Evolutionary conservation across 1,284 basidiomycete species (phyloP).

Genomic region (Cutaneotrichosporon arboriforme): DNA sequence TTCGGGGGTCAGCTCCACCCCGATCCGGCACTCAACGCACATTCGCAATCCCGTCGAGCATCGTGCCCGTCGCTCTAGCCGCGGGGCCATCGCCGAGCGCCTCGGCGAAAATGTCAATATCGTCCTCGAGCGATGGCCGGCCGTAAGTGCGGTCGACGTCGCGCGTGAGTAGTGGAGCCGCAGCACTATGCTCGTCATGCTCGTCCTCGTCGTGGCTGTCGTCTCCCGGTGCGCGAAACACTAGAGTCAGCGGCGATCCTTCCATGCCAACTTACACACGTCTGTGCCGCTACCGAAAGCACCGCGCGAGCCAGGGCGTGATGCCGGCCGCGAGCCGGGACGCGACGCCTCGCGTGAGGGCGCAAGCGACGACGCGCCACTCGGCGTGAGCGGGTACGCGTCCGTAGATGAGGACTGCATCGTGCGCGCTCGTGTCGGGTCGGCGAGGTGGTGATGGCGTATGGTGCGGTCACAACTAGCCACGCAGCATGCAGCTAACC

Average conservation of each 20-base stretch:
- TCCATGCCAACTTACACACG: not conserved
- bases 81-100: slow-evolving; percentile 27
- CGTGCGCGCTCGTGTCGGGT: not conserved
- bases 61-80: slow-evolving; percentile 30
- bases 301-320: not conserved
- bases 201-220: slow-evolving; percentile 19
- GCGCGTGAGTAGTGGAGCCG: slow-evolving; percentile 21
- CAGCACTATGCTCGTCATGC: slow-evolving; percentile 24
- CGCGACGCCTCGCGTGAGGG: not conserved
- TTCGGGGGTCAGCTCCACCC: slow-evolving; percentile 27
- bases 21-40: slow-evolving; percentile 18
- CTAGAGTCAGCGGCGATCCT: slow-evolving; percentile 15
- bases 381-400: slow-evolving; percentile 1
- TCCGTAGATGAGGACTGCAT: not conserved
- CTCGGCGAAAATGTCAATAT: slow-evolving; percentile 13
- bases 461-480: too few relatives aligned
- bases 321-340: not conserved
- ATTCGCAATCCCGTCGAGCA: slow-evolving; percentile 47
- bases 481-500: too few relatives aligned
- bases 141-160: slow-evolving; percentile 9
- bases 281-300: not conserved
- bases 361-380: not conserved
- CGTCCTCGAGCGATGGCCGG: slow-evolving; percentile 10
- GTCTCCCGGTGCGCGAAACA: slow-evolving; percentile 29
- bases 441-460: too few relatives aligned